These are phyloP conservation scores for Endotrypanum monterogeii DNA, from an alignment of 208 protist genomes.

Conservation along the genomic window DNA sequence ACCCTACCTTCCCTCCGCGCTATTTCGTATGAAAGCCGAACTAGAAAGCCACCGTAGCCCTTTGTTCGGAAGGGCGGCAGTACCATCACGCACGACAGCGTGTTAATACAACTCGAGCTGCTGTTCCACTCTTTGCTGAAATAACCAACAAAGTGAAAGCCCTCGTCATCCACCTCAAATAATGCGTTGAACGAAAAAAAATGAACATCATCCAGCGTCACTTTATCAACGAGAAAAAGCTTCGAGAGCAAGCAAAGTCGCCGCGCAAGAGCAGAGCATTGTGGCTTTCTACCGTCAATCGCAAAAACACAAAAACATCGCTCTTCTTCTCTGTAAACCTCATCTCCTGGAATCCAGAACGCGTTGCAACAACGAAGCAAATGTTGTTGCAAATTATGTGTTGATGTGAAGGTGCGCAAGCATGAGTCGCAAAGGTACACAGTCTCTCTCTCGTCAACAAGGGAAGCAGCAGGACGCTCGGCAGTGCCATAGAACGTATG, in stretches of 20 bases:
- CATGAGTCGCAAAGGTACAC: slow-evolving; percentile 75
- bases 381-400: slow-evolving; percentile 45
- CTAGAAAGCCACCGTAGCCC: slow-evolving; percentile 67
- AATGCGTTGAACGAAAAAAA: slow-evolving; percentile 71
- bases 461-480: slow-evolving; percentile 15
- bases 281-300: slow-evolving; percentile 64
- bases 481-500: slow-evolving; percentile 35
- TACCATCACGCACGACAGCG: slow-evolving; percentile 80
- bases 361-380: slow-evolving; percentile 41
- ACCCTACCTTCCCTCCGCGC: slow-evolving; percentile 53
- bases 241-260: slow-evolving; percentile 59
- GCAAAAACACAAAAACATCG: slow-evolving; percentile 50
- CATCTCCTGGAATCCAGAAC: slow-evolving; percentile 73
- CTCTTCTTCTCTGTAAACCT: slow-evolving; percentile 51
- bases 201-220: slow-evolving; percentile 77
- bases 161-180: slow-evolving; percentile 74
- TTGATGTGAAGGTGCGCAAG: slow-evolving; percentile 38
- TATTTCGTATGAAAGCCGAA: slow-evolving; percentile 76
- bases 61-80: slow-evolving; percentile 68
- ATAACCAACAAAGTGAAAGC: slow-evolving; percentile 78
- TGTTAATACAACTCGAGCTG: slow-evolving; percentile 61
- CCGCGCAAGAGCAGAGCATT: slow-evolving; percentile 46
- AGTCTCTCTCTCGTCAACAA: slow-evolving; percentile 15
- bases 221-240: slow-evolving; percentile 71
- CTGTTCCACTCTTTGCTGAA: slow-evolving; percentile 79